Conservation (phyloP, 345 rosid species). For the Pistacia atlantica region DNA sequence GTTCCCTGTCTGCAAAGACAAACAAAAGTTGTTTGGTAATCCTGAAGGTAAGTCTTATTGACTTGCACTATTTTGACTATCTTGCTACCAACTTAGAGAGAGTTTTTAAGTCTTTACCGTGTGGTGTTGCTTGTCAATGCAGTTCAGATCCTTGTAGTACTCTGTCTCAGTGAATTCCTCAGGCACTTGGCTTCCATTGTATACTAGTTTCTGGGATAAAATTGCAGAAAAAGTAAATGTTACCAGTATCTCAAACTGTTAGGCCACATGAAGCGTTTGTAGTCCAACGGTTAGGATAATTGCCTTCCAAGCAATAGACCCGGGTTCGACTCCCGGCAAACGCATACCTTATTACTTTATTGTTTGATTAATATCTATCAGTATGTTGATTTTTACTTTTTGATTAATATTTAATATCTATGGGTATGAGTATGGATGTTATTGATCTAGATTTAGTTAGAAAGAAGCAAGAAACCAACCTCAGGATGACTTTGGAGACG, state of each 20-base stretch:
- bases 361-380: too few relatives aligned
- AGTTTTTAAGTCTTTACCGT: constrained; percentile 30
- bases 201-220: constrained; percentile 37
- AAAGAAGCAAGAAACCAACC: not conserved
- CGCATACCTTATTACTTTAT: constrained; percentile 1
- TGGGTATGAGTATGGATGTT: too few relatives aligned
- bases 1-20: constrained; percentile 65
- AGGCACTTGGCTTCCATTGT: constrained; percentile 28
- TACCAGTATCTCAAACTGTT: too few relatives aligned
- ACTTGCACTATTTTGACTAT: too few relatives aligned
- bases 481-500: not conserved
- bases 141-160: constrained; percentile 59
- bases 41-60: not conserved
- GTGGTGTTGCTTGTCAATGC: constrained; percentile 69
- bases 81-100: too few relatives aligned
- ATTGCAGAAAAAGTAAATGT: not conserved
- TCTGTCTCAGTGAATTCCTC: constrained; percentile 72
- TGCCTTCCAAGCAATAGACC: constrained; percentile 62
- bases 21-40: not conserved
- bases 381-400: too few relatives aligned
- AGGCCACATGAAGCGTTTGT: constrained; percentile 24
- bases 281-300: constrained; percentile 68
- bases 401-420: too few relatives aligned
- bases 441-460: too few relatives aligned
- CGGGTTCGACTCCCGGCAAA: constrained; percentile 67